phyloP scores from a whole-genome alignment of 2,329 filamentous ascomycete species.

The Colletotrichum brevisporum region DNA sequence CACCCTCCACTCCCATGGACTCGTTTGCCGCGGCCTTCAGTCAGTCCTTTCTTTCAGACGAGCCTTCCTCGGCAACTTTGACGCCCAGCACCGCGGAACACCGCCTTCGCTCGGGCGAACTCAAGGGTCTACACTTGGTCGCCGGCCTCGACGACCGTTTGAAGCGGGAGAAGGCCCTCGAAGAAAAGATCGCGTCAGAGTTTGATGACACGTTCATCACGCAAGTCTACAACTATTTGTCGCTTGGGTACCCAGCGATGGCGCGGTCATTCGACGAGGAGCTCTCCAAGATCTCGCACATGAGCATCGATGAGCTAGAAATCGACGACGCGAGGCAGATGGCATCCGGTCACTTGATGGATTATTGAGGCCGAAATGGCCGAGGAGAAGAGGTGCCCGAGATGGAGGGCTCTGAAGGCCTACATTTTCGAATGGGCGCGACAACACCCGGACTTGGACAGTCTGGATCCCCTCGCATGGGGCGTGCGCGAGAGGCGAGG shows the following conservation, averaged over 20 bases:
- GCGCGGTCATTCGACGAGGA: slow-evolving; percentile 89
- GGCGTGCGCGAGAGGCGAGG: slow-evolving; percentile 76
- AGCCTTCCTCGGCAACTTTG: slow-evolving; percentile 50
- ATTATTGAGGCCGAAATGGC: slow-evolving; percentile 56
- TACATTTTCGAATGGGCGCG: slow-evolving; percentile 93
- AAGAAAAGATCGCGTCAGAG: slow-evolving; percentile 72
- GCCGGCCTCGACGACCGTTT: slow-evolving; percentile 67
- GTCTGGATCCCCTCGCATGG: slow-evolving; percentile 73
- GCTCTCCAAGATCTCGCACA: slow-evolving; percentile 83
- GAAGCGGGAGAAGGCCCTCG: slow-evolving; percentile 62
- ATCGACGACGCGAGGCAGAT: slow-evolving; percentile 75
- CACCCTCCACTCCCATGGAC: slow-evolving; percentile 58
- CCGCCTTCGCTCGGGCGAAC: slow-evolving; percentile 49
- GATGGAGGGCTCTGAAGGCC: slow-evolving; percentile 86
- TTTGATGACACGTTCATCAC: slow-evolving; percentile 90
- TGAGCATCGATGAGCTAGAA: slow-evolving; percentile 77
- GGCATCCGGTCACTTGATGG: slow-evolving; percentile 81
- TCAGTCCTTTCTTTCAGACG: slow-evolving; percentile 55
- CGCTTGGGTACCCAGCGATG: slow-evolving; percentile 89
- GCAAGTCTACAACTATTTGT: slow-evolving; percentile 97
- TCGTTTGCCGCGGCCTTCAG: slow-evolving; percentile 59
- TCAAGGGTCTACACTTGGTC: slow-evolving; percentile 64
- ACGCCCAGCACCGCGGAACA: slow-evolving; percentile 45
- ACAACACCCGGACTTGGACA: slow-evolving; percentile 83
- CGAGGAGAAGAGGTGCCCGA: slow-evolving; percentile 70